Percentiles rank a stretch among this genome's conserved stretches.
Evolutionary conservation across 2,329 filamentous ascomycete species (phyloP).

Genomic region (Cryphonectria carpinicola): DNA sequence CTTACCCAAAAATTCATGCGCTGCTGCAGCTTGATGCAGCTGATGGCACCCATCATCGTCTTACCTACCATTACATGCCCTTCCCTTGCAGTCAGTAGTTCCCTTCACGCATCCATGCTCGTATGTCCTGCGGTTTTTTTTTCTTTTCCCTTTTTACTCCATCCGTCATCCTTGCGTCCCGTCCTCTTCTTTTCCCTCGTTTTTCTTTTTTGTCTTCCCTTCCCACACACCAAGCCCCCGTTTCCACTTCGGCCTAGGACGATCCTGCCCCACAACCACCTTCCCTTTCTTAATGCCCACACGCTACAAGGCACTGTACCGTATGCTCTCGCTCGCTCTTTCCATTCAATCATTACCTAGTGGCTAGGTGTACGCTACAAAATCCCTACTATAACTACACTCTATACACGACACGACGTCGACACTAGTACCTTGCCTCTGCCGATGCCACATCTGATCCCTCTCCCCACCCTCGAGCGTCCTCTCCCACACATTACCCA

Average conservation of each 20-base stretch:
- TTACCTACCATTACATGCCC: background rate
- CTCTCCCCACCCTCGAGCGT: conserved; percentile 4
- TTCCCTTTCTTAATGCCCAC: conserved; percentile 10
- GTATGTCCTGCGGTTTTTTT: background rate
- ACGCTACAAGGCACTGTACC: conserved; percentile 2
- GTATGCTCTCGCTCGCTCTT: background rate
- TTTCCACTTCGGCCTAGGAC: conserved; percentile 4
- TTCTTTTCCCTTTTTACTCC: background rate
- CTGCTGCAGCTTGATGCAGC: background rate
- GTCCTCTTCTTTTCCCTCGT: background rate
- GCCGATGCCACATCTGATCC: conserved; percentile 9
- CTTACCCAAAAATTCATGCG: background rate
- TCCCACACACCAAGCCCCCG: background rate
- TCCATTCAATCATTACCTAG: background rate
- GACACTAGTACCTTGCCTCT: conserved; percentile 7
- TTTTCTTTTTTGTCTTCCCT: background rate
- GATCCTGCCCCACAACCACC: conserved; percentile 5
- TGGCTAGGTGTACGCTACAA: background rate
- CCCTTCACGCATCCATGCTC: background rate
- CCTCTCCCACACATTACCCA: conserved; percentile 1
- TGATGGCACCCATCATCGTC: background rate
- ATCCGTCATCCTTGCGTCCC: background rate
- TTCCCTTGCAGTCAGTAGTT: background rate
- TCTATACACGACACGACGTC: background rate
- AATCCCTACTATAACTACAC: background rate